A percentile compares a stretch with the other conserved stretches of the same genome.
Conservation (phyloP, 2,329 filamentous ascomycete genomes). For the Diaporthe aspalathi region DNA sequence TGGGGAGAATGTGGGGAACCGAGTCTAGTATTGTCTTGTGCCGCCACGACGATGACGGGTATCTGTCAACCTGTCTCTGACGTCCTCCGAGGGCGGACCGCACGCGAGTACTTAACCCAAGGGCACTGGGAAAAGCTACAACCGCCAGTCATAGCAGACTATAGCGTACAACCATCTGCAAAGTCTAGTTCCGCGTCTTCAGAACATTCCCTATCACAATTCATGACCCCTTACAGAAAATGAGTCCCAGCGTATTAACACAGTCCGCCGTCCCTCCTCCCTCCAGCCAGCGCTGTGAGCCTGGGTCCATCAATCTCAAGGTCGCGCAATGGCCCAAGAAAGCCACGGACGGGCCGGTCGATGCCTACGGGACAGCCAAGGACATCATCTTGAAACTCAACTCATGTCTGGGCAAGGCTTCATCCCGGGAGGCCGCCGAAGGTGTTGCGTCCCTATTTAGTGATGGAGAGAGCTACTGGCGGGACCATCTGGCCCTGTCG, state of each 20-base stretch:
- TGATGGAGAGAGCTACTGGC: constrained; percentile 62
- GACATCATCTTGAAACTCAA: constrained; percentile 56
- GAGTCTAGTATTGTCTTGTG: not conserved
- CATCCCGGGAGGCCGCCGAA: constrained; percentile 39
- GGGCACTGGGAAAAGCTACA: no score
- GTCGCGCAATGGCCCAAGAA: constrained; percentile 56
- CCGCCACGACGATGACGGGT: not conserved
- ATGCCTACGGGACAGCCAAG: constrained; percentile 53
- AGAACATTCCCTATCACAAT: no score
- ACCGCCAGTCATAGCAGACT: no score
- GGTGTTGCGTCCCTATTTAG: constrained; percentile 51
- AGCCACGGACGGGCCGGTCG: constrained; percentile 45
- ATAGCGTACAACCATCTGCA: no score
- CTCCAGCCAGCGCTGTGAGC: constrained; percentile 44
- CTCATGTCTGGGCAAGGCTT: constrained; percentile 50
- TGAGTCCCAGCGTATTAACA: constrained; percentile 29
- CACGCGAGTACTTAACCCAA: not conserved
- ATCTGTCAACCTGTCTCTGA: constrained; percentile 32
- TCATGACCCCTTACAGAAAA: not conserved
- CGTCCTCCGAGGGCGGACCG: not conserved
- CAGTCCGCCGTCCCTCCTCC: not conserved
- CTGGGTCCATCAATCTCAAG: constrained; percentile 66
- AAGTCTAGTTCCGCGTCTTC: no score
- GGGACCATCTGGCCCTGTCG: constrained; percentile 67
- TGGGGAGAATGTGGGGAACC: constrained; percentile 21